Percentiles rank a stretch among this genome's conserved stretches.
Evolutionary conservation across 2,329 filamentous ascomycete genomes (phyloP).

Genomic region (Diaporthe aspalathi): DNA sequence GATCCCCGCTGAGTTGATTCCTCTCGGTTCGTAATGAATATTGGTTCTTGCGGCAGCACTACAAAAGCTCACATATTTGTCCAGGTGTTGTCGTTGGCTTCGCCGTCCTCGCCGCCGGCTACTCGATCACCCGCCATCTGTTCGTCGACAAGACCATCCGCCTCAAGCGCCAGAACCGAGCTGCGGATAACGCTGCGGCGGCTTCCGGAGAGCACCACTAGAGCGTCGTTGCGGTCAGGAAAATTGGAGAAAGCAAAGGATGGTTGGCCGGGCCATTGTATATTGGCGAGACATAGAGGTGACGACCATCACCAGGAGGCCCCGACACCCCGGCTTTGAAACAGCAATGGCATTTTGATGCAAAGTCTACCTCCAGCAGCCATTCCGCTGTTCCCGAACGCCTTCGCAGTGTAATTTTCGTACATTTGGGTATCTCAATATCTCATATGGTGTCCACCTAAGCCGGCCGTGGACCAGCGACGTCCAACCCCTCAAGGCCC

Average conservation of each 20-base stretch:
- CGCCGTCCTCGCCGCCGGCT: constrained; percentile 82
- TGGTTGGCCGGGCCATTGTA: constrained; percentile 36
- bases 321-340: constrained; percentile 26
- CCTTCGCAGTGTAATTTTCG: constrained; percentile 57
- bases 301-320: constrained; percentile 32
- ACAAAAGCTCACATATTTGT: constrained; percentile 44
- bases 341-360: constrained; percentile 34
- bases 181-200: constrained; percentile 52
- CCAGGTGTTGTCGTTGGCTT: constrained; percentile 88
- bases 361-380: constrained; percentile 37
- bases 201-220: constrained; percentile 53
- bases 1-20: constrained; percentile 93
- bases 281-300: constrained; percentile 37
- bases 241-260: constrained; percentile 38
- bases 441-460: constrained; percentile 52
- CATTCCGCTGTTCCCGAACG: constrained; percentile 49
- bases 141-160: constrained; percentile 91
- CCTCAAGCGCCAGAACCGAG: constrained; percentile 77
- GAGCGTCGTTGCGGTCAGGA: constrained; percentile 34
- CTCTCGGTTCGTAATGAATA: constrained; percentile 78
- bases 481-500: constrained; percentile 90
- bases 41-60: constrained; percentile 1
- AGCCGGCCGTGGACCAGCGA: constrained; percentile 87
- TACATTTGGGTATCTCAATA: constrained; percentile 38
- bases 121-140: constrained; percentile 87